Evolutionary conservation across 2,329 filamentous ascomycete genomes (phyloP).

Genomic region (Ophiostoma tasmaniense): DNA sequence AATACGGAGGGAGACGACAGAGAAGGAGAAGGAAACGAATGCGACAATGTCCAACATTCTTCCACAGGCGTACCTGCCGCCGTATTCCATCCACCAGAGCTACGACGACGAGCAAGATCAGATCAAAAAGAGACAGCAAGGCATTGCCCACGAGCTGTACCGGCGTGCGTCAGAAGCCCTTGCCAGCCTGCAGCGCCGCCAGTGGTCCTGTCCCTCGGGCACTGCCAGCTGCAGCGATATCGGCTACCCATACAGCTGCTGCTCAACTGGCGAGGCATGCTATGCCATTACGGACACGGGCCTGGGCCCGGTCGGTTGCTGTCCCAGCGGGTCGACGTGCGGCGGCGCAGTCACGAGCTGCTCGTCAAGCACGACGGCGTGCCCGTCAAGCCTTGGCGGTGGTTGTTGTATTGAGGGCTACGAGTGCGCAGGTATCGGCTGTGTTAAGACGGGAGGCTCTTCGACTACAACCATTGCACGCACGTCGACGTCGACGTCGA

Average conservation of each 20-base stretch:
- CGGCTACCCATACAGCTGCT: constrained; percentile 64
- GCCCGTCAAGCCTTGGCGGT: constrained; percentile 56
- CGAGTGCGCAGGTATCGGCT: constrained; percentile 60
- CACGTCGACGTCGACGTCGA: constrained; percentile 33
- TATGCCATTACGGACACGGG: constrained; percentile 53
- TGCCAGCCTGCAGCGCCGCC: constrained; percentile 44
- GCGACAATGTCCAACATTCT: constrained; percentile 20
- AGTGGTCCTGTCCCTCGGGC: constrained; percentile 57
- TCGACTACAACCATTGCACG: constrained; percentile 20
- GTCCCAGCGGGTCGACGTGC: constrained; percentile 56
- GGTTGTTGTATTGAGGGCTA: constrained; percentile 70
- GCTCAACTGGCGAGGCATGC: constrained; percentile 56
- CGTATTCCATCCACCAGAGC: constrained; percentile 42
- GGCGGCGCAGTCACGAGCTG: constrained; percentile 56
- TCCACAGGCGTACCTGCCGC: constrained; percentile 34
- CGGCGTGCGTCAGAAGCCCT: constrained; percentile 40
- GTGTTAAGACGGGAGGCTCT: constrained; percentile 34
- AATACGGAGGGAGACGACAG: background rate
- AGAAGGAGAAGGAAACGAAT: constrained; percentile 24
- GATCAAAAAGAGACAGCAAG: constrained; percentile 1
- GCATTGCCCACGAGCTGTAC: constrained; percentile 26
- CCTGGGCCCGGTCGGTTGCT: constrained; percentile 65
- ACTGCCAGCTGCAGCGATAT: constrained; percentile 58
- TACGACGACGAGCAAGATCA: constrained; percentile 21
- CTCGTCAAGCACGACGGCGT: constrained; percentile 52